Evolutionary conservation across 352 stramenopile species (phyloP).

Genomic region (Pythium sp.): DNA sequence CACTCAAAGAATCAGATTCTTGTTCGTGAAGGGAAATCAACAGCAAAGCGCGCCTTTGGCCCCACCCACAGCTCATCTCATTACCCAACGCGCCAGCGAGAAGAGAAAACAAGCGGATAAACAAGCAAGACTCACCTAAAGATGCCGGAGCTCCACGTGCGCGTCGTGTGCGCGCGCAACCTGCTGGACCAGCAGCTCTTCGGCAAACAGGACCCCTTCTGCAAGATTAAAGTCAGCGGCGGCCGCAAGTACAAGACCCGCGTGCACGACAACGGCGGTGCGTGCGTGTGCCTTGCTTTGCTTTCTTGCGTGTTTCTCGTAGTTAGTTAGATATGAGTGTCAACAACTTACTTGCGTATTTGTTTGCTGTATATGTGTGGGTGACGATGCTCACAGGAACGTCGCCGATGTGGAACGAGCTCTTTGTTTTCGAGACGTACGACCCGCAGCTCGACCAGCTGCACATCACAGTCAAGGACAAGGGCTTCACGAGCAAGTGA

Average conservation of each 20-base stretch:
- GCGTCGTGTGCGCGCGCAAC: constrained; percentile 74
- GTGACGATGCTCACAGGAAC: constrained; percentile 33
- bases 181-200: constrained; percentile 84
- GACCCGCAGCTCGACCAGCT: constrained; percentile 76
- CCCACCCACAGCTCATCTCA: background rate
- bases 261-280: constrained; percentile 83
- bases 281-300: constrained; percentile 28
- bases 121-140: background rate
- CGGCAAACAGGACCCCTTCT: constrained; percentile 82
- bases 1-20: no score
- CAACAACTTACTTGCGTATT: background rate
- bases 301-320: background rate
- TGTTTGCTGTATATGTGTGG: background rate
- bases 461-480: constrained; percentile 78
- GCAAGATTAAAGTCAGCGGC: constrained; percentile 56
- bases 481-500: constrained; percentile 71
- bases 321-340: background rate
- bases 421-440: constrained; percentile 74
- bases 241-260: constrained; percentile 67
- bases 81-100: background rate
- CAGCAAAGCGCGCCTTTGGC: background rate
- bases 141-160: constrained; percentile 75
- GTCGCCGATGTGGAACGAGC: constrained; percentile 79
- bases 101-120: background rate
- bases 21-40: no score